Percentiles rank a stretch among this genome's conserved stretches.
These are phyloP conservation scores for Oehlia diaphana DNA, from an alignment of 192 early-diverging fungal genomes.

Conservation along the genomic window DNA sequence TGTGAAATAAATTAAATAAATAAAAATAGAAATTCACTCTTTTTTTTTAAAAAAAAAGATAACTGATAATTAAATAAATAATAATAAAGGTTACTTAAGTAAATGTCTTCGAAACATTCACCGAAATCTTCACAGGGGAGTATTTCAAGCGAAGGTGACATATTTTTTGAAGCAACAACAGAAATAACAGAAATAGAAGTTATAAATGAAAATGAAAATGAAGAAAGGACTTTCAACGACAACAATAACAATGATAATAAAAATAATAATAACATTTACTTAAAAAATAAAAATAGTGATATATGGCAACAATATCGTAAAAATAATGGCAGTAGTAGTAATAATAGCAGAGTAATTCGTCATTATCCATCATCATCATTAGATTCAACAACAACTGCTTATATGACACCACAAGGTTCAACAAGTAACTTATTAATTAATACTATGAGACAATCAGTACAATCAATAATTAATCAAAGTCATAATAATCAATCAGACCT, in stretches of 20 bases:
- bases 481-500: not conserved
- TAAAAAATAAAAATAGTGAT: not conserved
- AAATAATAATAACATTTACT: not conserved
- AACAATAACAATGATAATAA: not conserved
- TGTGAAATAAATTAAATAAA: no score
- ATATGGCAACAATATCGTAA: not conserved
- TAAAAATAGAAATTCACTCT: not conserved
- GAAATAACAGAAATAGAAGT: conserved; percentile 26
- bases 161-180: conserved; percentile 18
- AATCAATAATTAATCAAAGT: not conserved
- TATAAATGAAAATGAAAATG: not conserved
- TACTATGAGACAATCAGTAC: not conserved
- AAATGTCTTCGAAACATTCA: conserved; percentile 10
- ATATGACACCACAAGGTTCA: conserved; percentile 21
- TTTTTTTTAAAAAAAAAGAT: not conserved
- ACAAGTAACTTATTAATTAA: conserved; percentile 17
- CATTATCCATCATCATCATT: not conserved
- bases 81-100: not conserved
- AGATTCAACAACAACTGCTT: not conserved
- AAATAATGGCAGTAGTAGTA: not conserved
- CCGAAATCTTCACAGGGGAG: conserved; percentile 21
- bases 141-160: conserved; percentile 13
- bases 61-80: not conserved
- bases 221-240: not conserved
- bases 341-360: not conserved